Evolutionary conservation across 2,329 filamentous ascomycete genomes (phyloP), one percentile per base, ranked within the genome.

Genomic region (Teratosphaeria gauchensis): DNA sequence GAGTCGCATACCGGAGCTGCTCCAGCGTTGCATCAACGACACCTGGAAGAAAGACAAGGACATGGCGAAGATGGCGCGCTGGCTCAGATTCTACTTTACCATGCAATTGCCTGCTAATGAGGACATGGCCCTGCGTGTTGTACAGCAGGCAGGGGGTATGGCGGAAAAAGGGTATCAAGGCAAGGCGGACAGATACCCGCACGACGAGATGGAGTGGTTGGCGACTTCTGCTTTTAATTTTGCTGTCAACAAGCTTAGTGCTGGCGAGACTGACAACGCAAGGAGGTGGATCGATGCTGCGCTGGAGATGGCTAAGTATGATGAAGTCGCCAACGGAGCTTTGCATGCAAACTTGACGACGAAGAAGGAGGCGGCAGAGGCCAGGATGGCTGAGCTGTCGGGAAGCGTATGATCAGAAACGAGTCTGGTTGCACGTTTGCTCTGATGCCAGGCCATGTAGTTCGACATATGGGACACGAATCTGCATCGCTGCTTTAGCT

Each of bases 21-120:
- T 91, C 59, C 81, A 86, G 53, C 82, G 84, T 60, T 84, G 92
- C 60, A 82, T 94, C 67, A 87, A 89, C 66, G 77, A 84, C 54
- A 84, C 87, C 19, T 87, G 83, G 73, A 66, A 65, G 21, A 64
- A 65, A 51, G 64, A 71, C 0, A 83, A 85, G 52, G 80, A 87
- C 61, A 77, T 78, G 4, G 68, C 71, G 0, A 85, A 84, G 64
- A 76, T 95, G 0, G 82, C 88, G 7, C 87, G 87, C 65, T 95
- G 94, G 76, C 82, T 92, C 53, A 83, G 89, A 1, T 91, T 88
- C 65, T 77, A 94, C 1, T 88, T 92, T 63, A 86, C 88, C 61
- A 77, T 84, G 0, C 81, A 87, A 0, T 73, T 91, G 0, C 75
- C 81, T 1, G 75, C 80, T 4, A 80, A 85, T 53, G 79, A 84